Base-by-base conservation (phyloP, 1,284 basidiomycete species). In the Sporisorium reilianum region DNA sequence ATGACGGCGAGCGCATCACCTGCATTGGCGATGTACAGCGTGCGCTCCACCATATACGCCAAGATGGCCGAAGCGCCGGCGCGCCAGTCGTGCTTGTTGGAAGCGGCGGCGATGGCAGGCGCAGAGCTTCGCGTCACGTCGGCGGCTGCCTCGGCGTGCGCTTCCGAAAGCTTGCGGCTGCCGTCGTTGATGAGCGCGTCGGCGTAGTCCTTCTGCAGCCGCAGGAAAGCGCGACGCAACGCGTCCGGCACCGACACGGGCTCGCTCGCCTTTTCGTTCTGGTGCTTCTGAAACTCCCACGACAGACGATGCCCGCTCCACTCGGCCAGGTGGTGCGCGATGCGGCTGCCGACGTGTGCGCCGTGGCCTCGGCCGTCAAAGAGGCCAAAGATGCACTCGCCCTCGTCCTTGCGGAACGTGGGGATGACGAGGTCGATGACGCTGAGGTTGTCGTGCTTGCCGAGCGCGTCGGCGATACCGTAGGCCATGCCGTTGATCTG, bases 391-490 rank as follows among this genome's bases (percentile, higher is more conserved):
- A 99, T 87, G n/a, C 93, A 94, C 85, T 97, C 93, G 78, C 91
- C 89, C 48, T 90, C 88, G 60, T 88, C 87, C 36, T 90, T 91
- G 10, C 92, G 90, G 86, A 96, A 97, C 73, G 92, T 89, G 22
- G 92, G 91, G n/a, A 94, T 90, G 7, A 96, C 95, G 23, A 98
- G 88, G 85, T 99, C 96, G 75, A 97, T 90, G 90, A 97, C 94
- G 56, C 90, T 92, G 42, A 98, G 88, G 55, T 79, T 75, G 60
- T 83, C 80, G 54, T 79, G 73, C 54, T 73, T 72, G 34, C 95
- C 94, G 38, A 99, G 87, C n/a, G 93, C 93, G 83, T 99, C 96
- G 0, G 96, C 93, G 64, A 99, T 97, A 11, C 96, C 97, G 81
- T 99, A 99, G 18, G 92, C 91, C 93, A 99, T 94, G 64, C 90